phyloP scores from a whole-genome alignment of 352 stramenopile species.

The Globisporangium lucens region DNA sequence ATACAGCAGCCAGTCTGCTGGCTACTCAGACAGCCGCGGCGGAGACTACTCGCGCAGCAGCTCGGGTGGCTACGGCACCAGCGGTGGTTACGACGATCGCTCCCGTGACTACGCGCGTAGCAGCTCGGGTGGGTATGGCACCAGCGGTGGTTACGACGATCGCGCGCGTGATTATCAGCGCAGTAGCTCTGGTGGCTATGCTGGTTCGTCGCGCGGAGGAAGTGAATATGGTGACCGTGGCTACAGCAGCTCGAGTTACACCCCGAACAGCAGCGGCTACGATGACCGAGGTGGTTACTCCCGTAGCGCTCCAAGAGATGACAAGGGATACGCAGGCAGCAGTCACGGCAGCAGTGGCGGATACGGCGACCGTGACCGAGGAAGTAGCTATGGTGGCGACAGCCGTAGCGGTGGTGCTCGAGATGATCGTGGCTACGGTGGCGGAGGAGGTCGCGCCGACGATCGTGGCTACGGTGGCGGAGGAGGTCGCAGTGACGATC shows the following conservation, averaged over 20 bases:
- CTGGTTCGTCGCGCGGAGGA: background rate
- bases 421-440: background rate
- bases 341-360: background rate
- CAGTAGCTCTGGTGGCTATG: background rate
- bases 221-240: background rate
- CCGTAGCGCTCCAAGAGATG: background rate
- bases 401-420: background rate
- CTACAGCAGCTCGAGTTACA: background rate
- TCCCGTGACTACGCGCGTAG: background rate
- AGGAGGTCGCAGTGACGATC: background rate
- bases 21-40: background rate
- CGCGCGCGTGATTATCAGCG: background rate
- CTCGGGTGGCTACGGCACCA: background rate
- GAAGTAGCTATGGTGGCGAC: background rate
- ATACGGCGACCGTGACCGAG: background rate
- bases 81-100: background rate
- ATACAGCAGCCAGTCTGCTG: background rate
- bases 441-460: background rate
- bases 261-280: background rate
- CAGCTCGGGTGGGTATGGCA: background rate
- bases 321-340: background rate
- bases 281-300: background rate
- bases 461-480: background rate
- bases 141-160: background rate
- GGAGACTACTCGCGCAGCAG: background rate